Percentiles rank a stretch among this genome's conserved stretches.
phyloP scores from a whole-genome alignment of 2,329 filamentous ascomycete genomes.

The Penicillium sp. region DNA sequence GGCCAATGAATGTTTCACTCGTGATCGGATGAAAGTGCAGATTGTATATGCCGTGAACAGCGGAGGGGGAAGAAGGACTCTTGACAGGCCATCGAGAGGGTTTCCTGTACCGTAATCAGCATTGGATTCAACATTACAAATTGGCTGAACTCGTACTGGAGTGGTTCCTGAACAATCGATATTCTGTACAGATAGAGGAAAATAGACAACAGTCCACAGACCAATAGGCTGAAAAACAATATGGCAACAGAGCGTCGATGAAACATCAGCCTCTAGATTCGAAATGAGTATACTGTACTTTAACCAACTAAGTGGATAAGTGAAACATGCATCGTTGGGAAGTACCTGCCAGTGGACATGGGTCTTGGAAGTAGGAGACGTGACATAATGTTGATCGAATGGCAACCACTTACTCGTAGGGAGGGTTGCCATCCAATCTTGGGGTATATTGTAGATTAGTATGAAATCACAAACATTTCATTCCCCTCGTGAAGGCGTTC shows the following conservation, averaged over 20 bases:
- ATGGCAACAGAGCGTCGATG: neutral
- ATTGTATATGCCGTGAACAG: neutral
- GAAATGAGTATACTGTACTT: neutral
- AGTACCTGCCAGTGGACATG: neutral
- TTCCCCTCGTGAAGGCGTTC: too few species aligned
- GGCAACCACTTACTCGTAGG: neutral
- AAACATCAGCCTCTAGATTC: neutral
- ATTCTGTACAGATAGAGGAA: neutral
- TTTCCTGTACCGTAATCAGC: neutral
- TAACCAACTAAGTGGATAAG: neutral
- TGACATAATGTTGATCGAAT: conserved; percentile 6
- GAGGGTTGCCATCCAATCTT: too few species aligned
- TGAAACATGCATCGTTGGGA: neutral
- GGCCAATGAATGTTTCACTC: neutral
- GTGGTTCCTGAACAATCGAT: neutral
- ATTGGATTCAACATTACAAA: neutral
- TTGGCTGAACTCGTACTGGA: neutral
- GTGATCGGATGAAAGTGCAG: neutral
- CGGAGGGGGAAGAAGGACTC: neutral
- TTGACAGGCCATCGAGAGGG: neutral
- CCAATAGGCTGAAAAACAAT: neutral
- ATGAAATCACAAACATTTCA: too few species aligned
- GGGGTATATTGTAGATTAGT: too few species aligned
- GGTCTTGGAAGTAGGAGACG: neutral
- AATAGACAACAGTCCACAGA: neutral